A percentile compares a stretch with the other conserved stretches of the same genome.
Conservation (phyloP, 371 early-diverging fungal species). For the Actinomortierella wolfii region DNA sequence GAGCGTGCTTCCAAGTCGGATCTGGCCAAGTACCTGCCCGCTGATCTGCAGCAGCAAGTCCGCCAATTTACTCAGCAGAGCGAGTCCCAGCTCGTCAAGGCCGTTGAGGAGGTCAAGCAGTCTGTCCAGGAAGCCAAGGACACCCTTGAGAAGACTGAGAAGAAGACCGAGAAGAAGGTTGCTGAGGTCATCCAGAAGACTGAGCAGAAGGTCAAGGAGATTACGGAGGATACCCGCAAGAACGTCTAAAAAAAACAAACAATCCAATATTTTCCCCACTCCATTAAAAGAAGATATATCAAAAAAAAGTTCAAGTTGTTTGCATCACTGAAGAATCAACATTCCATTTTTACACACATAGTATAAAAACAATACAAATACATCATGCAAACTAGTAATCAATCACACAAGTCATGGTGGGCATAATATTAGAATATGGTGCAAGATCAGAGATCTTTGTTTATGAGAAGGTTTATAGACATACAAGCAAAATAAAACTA, state of each 20-base stretch:
- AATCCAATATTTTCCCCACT: not conserved
- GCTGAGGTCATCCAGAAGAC: conserved; percentile 25
- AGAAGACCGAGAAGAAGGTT: conserved; percentile 10
- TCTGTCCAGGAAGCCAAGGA: conserved; percentile 28
- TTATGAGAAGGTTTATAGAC: not conserved
- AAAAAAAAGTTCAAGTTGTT: no score
- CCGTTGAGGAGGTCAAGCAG: conserved; percentile 33
- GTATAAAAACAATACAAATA: no score
- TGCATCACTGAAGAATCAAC: no score
- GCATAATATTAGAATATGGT: no score
- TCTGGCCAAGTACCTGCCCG: conserved; percentile 32
- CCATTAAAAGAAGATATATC: not conserved
- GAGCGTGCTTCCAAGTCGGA: conserved; percentile 35
- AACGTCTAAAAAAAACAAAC: conserved; percentile 16
- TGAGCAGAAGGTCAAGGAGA: conserved; percentile 28
- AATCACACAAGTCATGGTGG: no score
- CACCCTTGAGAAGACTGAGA: conserved; percentile 9
- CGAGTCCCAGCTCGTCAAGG: conserved; percentile 23
- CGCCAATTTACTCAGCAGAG: conserved; percentile 15
- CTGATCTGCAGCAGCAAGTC: conserved; percentile 38
- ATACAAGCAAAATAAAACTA: no score
- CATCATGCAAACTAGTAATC: no score
- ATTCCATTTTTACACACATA: no score
- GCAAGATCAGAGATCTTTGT: no score
- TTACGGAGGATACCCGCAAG: conserved; percentile 35